Percentiles rank a stretch among this genome's conserved stretches.
These are phyloP conservation scores for Xylaria polymorpha DNA, from an alignment of 2,329 filamentous ascomycete genomes.

Conservation along the genomic window DNA sequence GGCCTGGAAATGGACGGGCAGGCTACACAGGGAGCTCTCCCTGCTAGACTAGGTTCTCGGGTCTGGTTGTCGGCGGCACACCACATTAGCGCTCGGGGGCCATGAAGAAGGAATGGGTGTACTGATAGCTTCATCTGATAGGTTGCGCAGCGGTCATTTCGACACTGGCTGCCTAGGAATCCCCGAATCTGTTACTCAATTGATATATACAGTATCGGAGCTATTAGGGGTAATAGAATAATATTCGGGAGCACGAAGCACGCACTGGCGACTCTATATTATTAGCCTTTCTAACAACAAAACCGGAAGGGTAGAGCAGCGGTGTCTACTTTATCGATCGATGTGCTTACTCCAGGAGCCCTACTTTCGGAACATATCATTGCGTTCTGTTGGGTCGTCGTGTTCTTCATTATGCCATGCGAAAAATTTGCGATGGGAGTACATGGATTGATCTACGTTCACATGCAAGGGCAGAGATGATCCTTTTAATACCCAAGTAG, in stretches of 20 bases:
- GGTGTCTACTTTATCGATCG: too few species aligned
- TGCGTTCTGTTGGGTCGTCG: not conserved
- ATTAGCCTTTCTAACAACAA: not conserved
- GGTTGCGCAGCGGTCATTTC: not conserved
- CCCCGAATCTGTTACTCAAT: not conserved
- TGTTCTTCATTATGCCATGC: not conserved
- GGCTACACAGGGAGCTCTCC: not conserved
- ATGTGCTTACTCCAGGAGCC: too few species aligned
- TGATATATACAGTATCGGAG: not conserved
- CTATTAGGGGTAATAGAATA: too few species aligned
- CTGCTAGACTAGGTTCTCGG: not conserved
- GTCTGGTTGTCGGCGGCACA: not conserved
- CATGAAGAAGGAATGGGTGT: not conserved
- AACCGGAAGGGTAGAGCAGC: too few species aligned
- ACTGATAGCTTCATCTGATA: not conserved
- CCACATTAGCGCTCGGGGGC: too few species aligned
- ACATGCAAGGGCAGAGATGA: constrained; percentile 9
- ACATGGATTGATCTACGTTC: not conserved
- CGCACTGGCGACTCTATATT: not conserved
- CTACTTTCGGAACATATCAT: not conserved
- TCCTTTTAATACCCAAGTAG: too few species aligned
- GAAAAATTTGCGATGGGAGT: not conserved
- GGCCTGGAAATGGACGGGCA: not conserved
- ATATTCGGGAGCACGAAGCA: not conserved
- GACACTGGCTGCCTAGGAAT: not conserved